Base-by-base conservation (phyloP, 2,329 filamentous ascomycete genomes). In the Cercospora zeina region DNA sequence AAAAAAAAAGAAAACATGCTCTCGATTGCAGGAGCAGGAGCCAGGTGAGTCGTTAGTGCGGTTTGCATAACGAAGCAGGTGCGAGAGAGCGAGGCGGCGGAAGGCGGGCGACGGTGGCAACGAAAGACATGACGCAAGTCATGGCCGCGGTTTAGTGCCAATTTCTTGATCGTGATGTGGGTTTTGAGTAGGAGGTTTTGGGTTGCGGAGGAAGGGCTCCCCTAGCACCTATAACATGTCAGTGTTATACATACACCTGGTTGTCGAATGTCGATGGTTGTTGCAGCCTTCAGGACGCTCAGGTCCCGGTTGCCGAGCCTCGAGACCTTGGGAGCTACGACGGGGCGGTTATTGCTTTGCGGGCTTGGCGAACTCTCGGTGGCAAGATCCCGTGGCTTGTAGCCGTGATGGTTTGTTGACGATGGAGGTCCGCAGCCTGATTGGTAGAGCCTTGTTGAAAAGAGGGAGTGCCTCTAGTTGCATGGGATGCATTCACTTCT, bases 191-290 rank as follows among this genome's bases (percentile, higher is more conserved):
- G 16, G 16, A 16, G 8, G 37, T 45, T 45, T 45, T 21, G 39
- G 39, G 39, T 21, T 45, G 19, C 39, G 16, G 24, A 27, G 16
- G 39, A 24, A 4, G 19, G 9, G 30, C 13, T 31, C 34, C 3
- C 24, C 24, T 27, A 6, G 24, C 3, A 53, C 7, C 27, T 53
- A 54, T 54, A 54, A 36, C 19, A 36, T 19, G 16, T n/a, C 50
- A 9, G 50, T 30, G 30, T 54, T 54, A 54, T 54, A 33, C 50
- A 54, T 54, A 54, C 50, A 54, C 50, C 50, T 54, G 50, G 50
- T 54, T 54, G 50, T 54, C 34, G 34, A 33, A n/a, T n/a, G n/a
- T 27, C 13, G 27, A 14, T 16, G n/a, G 49, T 53, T n/a, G 49
- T 14, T 53, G 49, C 27, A 27, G 24, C 3, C 24, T 27, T 6